These are phyloP conservation scores for Candida awuae DNA, from an alignment of 805 yeast genomes.

Conservation along the genomic window DNA sequence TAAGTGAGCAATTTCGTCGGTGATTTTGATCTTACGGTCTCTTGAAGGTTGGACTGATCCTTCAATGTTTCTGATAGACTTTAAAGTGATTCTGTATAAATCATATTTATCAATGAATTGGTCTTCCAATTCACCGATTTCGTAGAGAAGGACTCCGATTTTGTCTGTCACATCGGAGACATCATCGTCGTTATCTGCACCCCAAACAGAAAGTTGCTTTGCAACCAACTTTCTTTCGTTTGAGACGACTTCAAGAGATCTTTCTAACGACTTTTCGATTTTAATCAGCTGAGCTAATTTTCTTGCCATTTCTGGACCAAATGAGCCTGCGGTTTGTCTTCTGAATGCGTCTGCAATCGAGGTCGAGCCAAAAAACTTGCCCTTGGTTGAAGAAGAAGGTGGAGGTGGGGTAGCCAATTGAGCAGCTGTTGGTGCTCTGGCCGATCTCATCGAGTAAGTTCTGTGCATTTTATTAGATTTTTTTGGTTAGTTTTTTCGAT, in stretches of 20 bases:
- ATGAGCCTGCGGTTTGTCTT: conserved; percentile 79
- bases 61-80: conserved; percentile 92
- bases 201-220: conserved; percentile 95
- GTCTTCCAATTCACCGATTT: conserved; percentile 96
- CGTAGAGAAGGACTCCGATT: conserved; percentile 90
- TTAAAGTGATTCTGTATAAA: conserved; percentile 92
- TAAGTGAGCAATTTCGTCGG: conserved; percentile 95
- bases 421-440: conserved; percentile 96
- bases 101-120: conserved; percentile 97
- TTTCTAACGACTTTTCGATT: conserved; percentile 93
- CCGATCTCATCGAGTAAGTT: conserved; percentile 92
- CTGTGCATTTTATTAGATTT: conserved; percentile 95
- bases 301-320: conserved; percentile 92
- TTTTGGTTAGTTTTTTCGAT: too few species aligned
- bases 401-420: conserved; percentile 98
- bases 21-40: conserved; percentile 95
- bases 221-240: conserved; percentile 94
- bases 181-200: conserved; percentile 96
- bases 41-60: conserved; percentile 97
- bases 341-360: conserved; percentile 64
- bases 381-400: conserved; percentile 79
- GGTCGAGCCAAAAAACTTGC: conserved; percentile 66
- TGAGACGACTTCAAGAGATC: conserved; percentile 87
- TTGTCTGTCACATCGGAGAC: conserved; percentile 96
- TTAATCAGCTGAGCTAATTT: conserved; percentile 87